Evolutionary conservation across 2,329 filamentous ascomycete genomes (phyloP).

Genomic region (Tolypocladium tropicale): DNA sequence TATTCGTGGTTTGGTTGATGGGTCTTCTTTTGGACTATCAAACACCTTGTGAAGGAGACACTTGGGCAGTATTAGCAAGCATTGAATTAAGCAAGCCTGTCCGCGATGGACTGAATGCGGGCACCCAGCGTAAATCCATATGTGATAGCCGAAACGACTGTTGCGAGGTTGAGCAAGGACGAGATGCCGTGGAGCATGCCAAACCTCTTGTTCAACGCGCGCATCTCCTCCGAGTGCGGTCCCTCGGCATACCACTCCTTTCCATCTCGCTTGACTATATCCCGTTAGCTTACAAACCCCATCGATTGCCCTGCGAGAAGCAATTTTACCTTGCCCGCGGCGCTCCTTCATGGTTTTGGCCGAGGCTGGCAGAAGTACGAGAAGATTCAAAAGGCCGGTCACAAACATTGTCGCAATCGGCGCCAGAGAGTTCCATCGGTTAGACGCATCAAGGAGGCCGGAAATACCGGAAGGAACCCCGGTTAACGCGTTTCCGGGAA

Average conservation of each 20-base stretch:
- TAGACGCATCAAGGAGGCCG: constrained; percentile 49
- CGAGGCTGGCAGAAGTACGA: constrained; percentile 65
- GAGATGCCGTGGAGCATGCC: constrained; percentile 71
- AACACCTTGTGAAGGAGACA: too few relatives aligned
- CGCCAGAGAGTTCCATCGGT: constrained; percentile 53
- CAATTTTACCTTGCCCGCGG: constrained; percentile 61
- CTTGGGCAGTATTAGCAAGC: not conserved
- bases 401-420: constrained; percentile 62
- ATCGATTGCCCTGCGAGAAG: not conserved
- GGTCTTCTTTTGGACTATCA: not conserved
- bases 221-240: constrained; percentile 80
- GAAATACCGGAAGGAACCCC: constrained; percentile 36
- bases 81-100: constrained; percentile 2
- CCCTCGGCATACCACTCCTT: constrained; percentile 75
- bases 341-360: constrained; percentile 64
- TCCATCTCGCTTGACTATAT: constrained; percentile 68
- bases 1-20: not conserved
- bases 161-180: constrained; percentile 65
- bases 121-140: constrained; percentile 71
- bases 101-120: constrained; percentile 37
- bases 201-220: constrained; percentile 68
- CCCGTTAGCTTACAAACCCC: constrained; percentile 7
- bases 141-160: constrained; percentile 56
- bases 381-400: constrained; percentile 61
- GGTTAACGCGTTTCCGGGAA: constrained; percentile 51